Evolutionary conservation across 2,329 filamentous ascomycete genomes (phyloP), one percentile per base, ranked within the genome.

Genomic region (Trichoderma citrinoviride): DNA sequence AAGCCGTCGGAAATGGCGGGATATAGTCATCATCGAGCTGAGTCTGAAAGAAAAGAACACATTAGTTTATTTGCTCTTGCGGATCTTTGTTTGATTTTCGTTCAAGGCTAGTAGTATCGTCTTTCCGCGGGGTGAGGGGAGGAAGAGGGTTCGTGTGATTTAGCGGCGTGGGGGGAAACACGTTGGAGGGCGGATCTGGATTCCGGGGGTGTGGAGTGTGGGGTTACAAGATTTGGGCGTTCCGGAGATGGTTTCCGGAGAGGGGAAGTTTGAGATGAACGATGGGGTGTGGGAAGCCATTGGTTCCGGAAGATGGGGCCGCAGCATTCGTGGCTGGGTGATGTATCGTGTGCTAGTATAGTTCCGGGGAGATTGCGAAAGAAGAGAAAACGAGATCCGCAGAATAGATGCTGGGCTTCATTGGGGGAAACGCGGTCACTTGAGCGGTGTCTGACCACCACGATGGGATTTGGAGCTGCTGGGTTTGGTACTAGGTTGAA

Each of bases 231-330:
- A 21, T 8, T 25, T 5, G 17, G 33, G 46, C 21, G 12, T 15
- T 41, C 47, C 58, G 58, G 58, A 61, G 47, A 37, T 23, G 58
- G 14, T 23, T n/a, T 53, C 58, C 58, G 58, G 58, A 44, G 58
- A 49, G 58, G 58, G 46, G 57, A 14, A 29, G 3, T 3, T 5
- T 3, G 10, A 14, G 7, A 37, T 37, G 33, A 4, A 15, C n/a
- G 5, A 41, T 44, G 25, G n/a, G n/a, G n/a, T n/a, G 8, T 15
- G 23, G 27, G 17, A 3, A 0, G 14, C n/a, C 7, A 44, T 53
- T 53, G 37, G 58, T 15, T 23, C n/a, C 58, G 37, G 57, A 17
- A 21, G 33, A 41, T 23, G 52, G 14, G 6, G 12, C 47, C 43
- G 29, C 12, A 15, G 29, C 12, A 15, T 27, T 25, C 8, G 27